Evolutionary conservation across 192 early-diverging fungal species (phyloP).

Genomic region (Gryganskiella cystojenkinii): DNA sequence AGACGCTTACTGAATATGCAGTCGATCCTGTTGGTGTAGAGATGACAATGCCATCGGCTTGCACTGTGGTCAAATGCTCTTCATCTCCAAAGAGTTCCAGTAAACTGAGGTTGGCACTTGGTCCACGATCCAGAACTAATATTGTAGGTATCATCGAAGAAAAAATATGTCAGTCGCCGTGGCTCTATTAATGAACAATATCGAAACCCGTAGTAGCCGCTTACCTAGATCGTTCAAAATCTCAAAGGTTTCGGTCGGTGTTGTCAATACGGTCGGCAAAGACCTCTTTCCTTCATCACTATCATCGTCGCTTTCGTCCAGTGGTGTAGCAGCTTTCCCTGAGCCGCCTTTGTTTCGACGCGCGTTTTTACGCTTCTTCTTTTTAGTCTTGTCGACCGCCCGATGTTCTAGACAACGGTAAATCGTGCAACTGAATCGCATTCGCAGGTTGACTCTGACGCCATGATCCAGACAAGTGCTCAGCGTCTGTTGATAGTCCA

Average conservation of each 20-base stretch:
- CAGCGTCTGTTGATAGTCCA: conserved; percentile 67
- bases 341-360: conserved; percentile 28
- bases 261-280: conserved; percentile 62
- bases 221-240: conserved; percentile 90
- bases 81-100: conserved; percentile 91
- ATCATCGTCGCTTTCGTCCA: conserved; percentile 33
- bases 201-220: background rate
- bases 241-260: conserved; percentile 83
- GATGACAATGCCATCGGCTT: conserved; percentile 95
- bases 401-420: conserved; percentile 66
- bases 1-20: conserved; percentile 75
- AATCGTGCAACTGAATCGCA: conserved; percentile 92
- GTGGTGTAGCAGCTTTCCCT: background rate
- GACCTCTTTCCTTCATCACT: conserved; percentile 52
- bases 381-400: conserved; percentile 21
- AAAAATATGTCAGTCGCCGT: too few relatives aligned
- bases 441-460: conserved; percentile 88
- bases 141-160: background rate
- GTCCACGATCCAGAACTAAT: conserved; percentile 91
- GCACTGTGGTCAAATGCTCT: conserved; percentile 91
- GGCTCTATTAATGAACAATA: too few relatives aligned
- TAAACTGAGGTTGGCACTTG: conserved; percentile 88
- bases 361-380: conserved; percentile 54
- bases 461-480: conserved; percentile 70
- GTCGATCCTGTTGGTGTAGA: conserved; percentile 96